Conservation (phyloP, 1,139 yeast species). For the Blastobotrys buckinghamii region DNA sequence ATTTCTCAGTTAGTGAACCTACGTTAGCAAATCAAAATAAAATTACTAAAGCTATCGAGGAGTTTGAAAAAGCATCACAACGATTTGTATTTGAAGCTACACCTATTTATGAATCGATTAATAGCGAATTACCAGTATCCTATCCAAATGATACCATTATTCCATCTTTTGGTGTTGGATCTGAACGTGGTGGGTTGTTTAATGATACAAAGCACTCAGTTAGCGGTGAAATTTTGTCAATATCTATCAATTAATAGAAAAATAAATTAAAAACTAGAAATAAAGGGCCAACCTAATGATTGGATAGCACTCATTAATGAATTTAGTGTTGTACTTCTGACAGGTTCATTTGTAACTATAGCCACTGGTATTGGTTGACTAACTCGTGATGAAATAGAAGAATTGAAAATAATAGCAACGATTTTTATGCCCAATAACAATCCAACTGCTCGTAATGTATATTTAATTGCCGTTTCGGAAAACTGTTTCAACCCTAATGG, state of each 20-base stretch:
- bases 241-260: too few species aligned
- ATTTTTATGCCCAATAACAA: slow-evolving; percentile 19
- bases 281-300: slow-evolving; percentile 4
- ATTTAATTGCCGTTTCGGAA: slow-evolving; percentile 14
- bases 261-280: not conserved
- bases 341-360: not conserved
- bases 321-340: not conserved
- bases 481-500: slow-evolving; percentile 22
- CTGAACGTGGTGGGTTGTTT: slow-evolving; percentile 32
- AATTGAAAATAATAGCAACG: slow-evolving; percentile 14
- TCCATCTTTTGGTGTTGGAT: slow-evolving; percentile 30
- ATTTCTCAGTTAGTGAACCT: slow-evolving; percentile 39
- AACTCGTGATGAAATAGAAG: too few species aligned
- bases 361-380: not conserved
- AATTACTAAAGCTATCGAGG: not conserved
- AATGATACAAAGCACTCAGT: slow-evolving; percentile 30
- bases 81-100: slow-evolving; percentile 22
- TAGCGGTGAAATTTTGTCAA: slow-evolving; percentile 25
- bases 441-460: slow-evolving; percentile 20
- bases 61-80: not conserved
- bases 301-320: not conserved
- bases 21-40: slow-evolving; percentile 2
- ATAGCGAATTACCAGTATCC: slow-evolving; percentile 12
- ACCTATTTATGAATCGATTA: slow-evolving; percentile 20
- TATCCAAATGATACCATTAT: slow-evolving; percentile 13